Base-by-base conservation (phyloP, 2,329 filamentous ascomycete genomes). In the Ceratocystis eucalypticola region DNA sequence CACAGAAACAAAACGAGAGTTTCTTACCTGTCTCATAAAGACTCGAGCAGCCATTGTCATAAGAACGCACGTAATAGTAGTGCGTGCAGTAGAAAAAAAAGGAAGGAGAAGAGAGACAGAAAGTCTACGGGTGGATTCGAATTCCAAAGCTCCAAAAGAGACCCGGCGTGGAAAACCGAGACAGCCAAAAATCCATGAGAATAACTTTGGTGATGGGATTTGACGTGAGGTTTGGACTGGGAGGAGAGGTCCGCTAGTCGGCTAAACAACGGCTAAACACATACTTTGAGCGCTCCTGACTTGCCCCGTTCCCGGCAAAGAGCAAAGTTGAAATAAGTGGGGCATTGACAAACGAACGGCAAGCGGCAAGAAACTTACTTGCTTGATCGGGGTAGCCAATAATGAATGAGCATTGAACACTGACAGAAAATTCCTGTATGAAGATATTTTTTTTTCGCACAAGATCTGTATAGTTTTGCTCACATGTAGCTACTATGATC, bases 11-110 rank as follows among this genome's bases (percentile, higher is more conserved):
- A 12, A 41, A 15, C 37, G 37, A 41, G 37, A 41, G 37, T 15
- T 8, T 59, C 77, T 74, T 73, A 84, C 82, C 79, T 78, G 79
- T 75, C 79, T 80, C 72, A 84, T 76, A 75, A 84, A 76, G 76
- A 83, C 77, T 82, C 81, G 80, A 73, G 82, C 79, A 77, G 81
- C 81, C 82, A 84, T 84, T 74, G 74, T 80, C 72, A 74, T 76
- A 63, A 61, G 20, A 33, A 65, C 55, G 48, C 53, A 65, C 64
- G 64, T 22, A 46, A 37, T 46, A 53, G 25, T n/a, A 53, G n/a
- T 17, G 22, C 22, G 48, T 61, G 59, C 50, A 62, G 20, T 22
- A 5, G 41, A 55, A 53, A 55, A 2, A 41, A 15, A 20, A 1
- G n/a, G n/a, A 10, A n/a, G 6, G 46, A 48, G 33, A 48, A 28